Evolutionary conservation across 805 yeast species (phyloP), one percentile per base, ranked within the genome.

Genomic region (Yamadazyma laniorum): DNA sequence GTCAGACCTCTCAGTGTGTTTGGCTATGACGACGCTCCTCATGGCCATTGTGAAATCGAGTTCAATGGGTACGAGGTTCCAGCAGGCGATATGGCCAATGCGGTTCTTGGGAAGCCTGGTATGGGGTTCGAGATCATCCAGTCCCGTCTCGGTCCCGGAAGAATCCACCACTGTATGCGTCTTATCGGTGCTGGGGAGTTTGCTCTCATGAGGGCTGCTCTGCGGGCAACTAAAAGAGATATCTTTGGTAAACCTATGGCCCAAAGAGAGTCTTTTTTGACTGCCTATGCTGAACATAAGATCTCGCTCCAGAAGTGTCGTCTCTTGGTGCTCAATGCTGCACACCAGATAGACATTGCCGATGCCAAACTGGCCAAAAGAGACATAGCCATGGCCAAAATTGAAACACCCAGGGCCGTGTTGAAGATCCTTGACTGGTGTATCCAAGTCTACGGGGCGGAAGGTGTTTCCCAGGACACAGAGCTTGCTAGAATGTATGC

Each of bases 111-210:
- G 7, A 66, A 59, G 18, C 55, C 39, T 12, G 84, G 85, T 18
- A 67, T 70, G 39, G 86, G 85, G 2, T 80, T 79, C 51, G 79
- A 75, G 43, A 65, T 80, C 45, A 76, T 80, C 48, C 85, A 79
- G 56, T 76, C 81, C 16, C 67, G 85, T 40, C 63, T 80, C 29
- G 85, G 85, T 2, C 84, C 85, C 1, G 85, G 85, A n/a, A 64
- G 85, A 53, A 75, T 80, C 46, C 85, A 79, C 56, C 85, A 80
- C 55, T 80, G 85, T 56, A 79, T 80, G 85, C 64, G 85, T 52
- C 56, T 74, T 21, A 65, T 80, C 45, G 85, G 85, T 4, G 74
- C 69, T 28, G 85, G 80, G 6, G 82, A 77, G 49, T 74, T 67
- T 49, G 77, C 81, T 3, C 61, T 80, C 38, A 45, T 59, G 44